Evolutionary conservation across 352 stramenopile species (phyloP), one percentile per base, ranked within the genome.

Genomic region (Blastocystis sp.): DNA sequence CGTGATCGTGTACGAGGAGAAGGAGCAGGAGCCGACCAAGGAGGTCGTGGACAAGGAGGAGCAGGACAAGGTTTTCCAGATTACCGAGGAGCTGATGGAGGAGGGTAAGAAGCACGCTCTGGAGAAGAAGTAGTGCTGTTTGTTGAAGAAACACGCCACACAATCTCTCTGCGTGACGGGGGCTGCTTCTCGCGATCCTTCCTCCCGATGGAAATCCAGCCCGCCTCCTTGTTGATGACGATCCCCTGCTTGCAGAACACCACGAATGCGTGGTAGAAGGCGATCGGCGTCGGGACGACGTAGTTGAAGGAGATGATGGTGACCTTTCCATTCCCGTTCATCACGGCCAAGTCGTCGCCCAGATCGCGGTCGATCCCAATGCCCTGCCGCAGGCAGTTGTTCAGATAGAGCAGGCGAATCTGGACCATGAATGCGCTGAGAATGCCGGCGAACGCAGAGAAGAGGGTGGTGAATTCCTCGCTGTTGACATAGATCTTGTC

Each of bases 301-400:
- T 84, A 84, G 34, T 42, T 45, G 74, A 84, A 84, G 17, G 74
- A 84, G 38, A 84, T 63, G 19, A 84, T 57, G 19, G 74, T 84
- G 7, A 84, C 38, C 21, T 24, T 59, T 3, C 74, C 74, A 28
- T 84, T 84, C 40, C 74, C 74, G 45, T 84, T 84, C 21, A 84
- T 68, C 52, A 84, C 74, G 3, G 74, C 57, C 40, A 68, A 64
- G 21, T 69, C 74, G 48, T 84, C 42, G 14, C 74, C 74, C 24
- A 84, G 21, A n/a, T 84, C 74, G 9, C 40, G 34, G n/a, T 84
- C 57, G 24, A 84, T 84, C 10, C 21, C 74, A 11, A 84, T n/a
- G n/a, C 48, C 34, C 4, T 43, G 17, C 28, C 66, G 74, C n/a
- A 84, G 28, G 45, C 74, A 84, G 34, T 38, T 48, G n/a, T 84